A percentile compares a stretch with the other conserved stretches of the same genome.
These are phyloP conservation scores for Mycosphaerella arachidis DNA, from an alignment of 2,329 filamentous ascomycete genomes.

Conservation along the genomic window DNA sequence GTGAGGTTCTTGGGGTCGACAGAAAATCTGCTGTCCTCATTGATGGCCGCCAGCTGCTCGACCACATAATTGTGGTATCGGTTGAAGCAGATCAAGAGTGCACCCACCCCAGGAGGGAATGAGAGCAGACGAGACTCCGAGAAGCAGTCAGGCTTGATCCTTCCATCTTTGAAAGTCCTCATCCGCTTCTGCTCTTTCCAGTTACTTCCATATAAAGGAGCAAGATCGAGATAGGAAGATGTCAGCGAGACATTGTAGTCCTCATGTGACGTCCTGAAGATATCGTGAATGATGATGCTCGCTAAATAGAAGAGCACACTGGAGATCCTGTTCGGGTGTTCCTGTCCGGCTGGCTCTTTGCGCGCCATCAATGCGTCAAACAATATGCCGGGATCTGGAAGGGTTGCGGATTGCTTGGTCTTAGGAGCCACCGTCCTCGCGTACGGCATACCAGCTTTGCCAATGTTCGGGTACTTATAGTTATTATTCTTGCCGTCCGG, in stretches of 20 bases:
- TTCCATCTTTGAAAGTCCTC: conserved; percentile 61
- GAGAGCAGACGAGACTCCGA: conserved; percentile 60
- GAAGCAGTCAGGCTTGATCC: conserved; percentile 67
- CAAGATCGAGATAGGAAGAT: conserved; percentile 70
- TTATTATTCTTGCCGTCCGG: conserved; percentile 53
- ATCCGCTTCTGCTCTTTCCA: conserved; percentile 62
- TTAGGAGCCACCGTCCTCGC: conserved; percentile 60
- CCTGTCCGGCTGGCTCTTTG: conserved; percentile 49
- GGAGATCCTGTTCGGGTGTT: conserved; percentile 68
- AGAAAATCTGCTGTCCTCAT: conserved; percentile 74
- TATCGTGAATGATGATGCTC: conserved; percentile 59
- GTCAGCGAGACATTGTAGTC: conserved; percentile 62
- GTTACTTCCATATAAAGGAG: conserved; percentile 68
- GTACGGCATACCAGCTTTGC: conserved; percentile 62
- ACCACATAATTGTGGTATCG: conserved; percentile 83
- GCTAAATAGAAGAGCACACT: conserved; percentile 72
- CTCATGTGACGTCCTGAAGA: conserved; percentile 61
- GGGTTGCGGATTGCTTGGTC: conserved; percentile 54
- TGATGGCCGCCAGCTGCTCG: conserved; percentile 74
- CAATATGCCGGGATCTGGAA: conserved; percentile 61
- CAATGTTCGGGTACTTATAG: conserved; percentile 58
- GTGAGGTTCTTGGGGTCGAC: conserved; percentile 55
- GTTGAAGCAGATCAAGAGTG: conserved; percentile 64
- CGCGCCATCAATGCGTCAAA: conserved; percentile 66
- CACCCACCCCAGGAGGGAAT: conserved; percentile 65